phyloP scores from a whole-genome alignment of 2,329 filamentous ascomycete species.

The Pestalotiopsis sp. region DNA sequence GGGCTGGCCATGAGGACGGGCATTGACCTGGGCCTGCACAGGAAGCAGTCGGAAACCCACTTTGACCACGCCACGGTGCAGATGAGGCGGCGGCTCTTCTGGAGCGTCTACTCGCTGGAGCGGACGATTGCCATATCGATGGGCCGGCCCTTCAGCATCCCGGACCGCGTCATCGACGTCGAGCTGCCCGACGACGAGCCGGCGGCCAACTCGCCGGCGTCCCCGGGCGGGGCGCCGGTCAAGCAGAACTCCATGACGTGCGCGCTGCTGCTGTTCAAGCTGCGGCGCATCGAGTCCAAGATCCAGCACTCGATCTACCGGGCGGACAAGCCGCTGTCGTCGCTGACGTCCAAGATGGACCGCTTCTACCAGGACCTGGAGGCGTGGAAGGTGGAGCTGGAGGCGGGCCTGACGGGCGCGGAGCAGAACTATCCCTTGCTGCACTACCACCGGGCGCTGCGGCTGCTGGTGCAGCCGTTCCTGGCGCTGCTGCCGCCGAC shows the following conservation, averaged over 20 bases:
- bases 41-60: slow-evolving; percentile 45
- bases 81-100: slow-evolving; percentile 50
- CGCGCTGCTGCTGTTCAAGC: slow-evolving; percentile 44
- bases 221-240: slow-evolving; percentile 20
- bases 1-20: slow-evolving; percentile 55
- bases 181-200: slow-evolving; percentile 42
- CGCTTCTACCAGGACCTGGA: slow-evolving; percentile 46
- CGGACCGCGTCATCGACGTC: slow-evolving; percentile 53
- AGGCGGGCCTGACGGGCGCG: slow-evolving; percentile 32
- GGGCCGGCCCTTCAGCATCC: slow-evolving; percentile 51
- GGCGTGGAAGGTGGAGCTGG: slow-evolving; percentile 44
- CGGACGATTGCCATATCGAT: slow-evolving; percentile 52
- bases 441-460: slow-evolving; percentile 51
- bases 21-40: slow-evolving; percentile 53
- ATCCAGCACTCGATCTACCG: slow-evolving; percentile 56
- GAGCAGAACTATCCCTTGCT: slow-evolving; percentile 50
- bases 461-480: slow-evolving; percentile 54
- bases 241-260: slow-evolving; percentile 40
- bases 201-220: slow-evolving; percentile 26
- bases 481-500: slow-evolving; percentile 45
- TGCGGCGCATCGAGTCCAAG: slow-evolving; percentile 49
- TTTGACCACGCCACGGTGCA: slow-evolving; percentile 44
- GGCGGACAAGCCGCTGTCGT: slow-evolving; percentile 45
- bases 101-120: slow-evolving; percentile 54
- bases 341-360: slow-evolving; percentile 49